Evolutionary conservation across 768 basidiomycete species (phyloP), one percentile per base, ranked within the genome.

Genomic region (Tricholoma matsutake): DNA sequence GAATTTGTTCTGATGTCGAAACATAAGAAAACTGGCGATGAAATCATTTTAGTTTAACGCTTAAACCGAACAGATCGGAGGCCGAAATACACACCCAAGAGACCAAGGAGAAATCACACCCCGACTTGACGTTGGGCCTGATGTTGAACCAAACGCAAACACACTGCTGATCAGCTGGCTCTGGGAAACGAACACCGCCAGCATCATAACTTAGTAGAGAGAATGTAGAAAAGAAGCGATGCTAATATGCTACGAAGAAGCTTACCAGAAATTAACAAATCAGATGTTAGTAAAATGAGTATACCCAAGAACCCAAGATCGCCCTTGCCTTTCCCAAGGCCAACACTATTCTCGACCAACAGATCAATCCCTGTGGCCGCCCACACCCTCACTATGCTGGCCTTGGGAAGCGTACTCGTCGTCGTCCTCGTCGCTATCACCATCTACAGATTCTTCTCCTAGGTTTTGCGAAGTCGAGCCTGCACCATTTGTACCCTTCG

Each of bases 401-500:
- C 65, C 65, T 54, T 63, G 66, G n/a, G 66, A 67, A 35, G 59
- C 64, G 55, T 68, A 63, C 14, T 63, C 67, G 4, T 61, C 65
- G 9, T 62, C 65, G 16, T 61, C 66, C 10, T 66, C 64, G 18
- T 69, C 65, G 22, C 64, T 64, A 14, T 63, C 66, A 16, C 55
- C 65, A 8, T 64, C 66, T 6, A 58, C 62, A 20, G 61, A 63
- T 34, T 59, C 63, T 3, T 58, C 47, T 1, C 59, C 62, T 13
- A 18, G 29, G 25, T 9, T 14, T 25, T 61, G 54, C 5, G 58
- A 41, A 18, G 51, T 5, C 18, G 47, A 31, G 11, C 22, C 20
- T 22, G 28, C 7, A 14, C 39, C 57, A 32, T 57, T 56, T 70
- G 70, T 54, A 71, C 69, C 20, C 75, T 71, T 60, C 75, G 76